A percentile compares a stretch with the other conserved stretches of the same genome.
These are phyloP conservation scores for Globisporangium paddicum DNA, from an alignment of 352 stramenopile genomes.

Conservation along the genomic window DNA sequence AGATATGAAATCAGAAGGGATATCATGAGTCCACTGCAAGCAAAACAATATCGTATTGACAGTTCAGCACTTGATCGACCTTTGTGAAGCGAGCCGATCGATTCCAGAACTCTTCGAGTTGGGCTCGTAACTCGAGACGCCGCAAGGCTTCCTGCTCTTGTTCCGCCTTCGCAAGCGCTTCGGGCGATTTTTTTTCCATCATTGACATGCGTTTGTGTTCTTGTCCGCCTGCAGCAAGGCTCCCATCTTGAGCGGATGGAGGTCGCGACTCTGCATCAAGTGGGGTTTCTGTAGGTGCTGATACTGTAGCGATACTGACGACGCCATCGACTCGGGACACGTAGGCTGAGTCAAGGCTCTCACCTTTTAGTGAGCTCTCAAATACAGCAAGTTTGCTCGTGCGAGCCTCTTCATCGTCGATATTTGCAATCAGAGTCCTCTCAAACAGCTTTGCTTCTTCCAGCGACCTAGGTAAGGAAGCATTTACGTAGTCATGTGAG, in stretches of 20 bases:
- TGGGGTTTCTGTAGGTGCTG: background rate
- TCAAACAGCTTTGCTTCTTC: conserved; percentile 61
- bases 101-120: conserved; percentile 16
- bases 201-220: conserved; percentile 2
- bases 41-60: background rate
- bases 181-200: conserved; percentile 9
- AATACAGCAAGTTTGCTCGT: conserved; percentile 6
- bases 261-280: background rate
- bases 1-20: background rate
- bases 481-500: background rate
- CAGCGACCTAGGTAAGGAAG: conserved; percentile 17
- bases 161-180: background rate
- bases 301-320: background rate
- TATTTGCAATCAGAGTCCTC: conserved; percentile 19
- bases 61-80: background rate
- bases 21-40: background rate
- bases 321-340: conserved; percentile 2
- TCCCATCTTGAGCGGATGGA: background rate
- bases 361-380: background rate
- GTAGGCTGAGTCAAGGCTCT: conserved; percentile 5
- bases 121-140: conserved; percentile 1
- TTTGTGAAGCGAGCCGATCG: conserved; percentile 8
- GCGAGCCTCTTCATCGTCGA: conserved; percentile 11
- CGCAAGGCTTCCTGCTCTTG: conserved; percentile 2
- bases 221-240: background rate